Conservation (phyloP, 2,329 filamentous ascomycete genomes). For the Pseudogymnoascus sp. region DNA sequence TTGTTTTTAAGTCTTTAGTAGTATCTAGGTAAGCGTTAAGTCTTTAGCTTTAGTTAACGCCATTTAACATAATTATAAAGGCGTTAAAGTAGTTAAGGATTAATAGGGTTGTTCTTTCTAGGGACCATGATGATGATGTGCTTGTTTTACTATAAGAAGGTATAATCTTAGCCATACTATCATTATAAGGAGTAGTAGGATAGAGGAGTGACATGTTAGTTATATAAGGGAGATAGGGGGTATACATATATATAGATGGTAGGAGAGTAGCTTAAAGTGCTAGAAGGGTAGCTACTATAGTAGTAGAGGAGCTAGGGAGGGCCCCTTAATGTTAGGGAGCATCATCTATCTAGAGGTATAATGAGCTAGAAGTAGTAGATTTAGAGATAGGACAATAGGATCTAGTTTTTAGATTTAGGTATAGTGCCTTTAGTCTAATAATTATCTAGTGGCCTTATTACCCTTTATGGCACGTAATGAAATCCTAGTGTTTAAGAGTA, state of each 20-base stretch:
- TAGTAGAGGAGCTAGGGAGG: neutral
- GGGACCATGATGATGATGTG: neutral
- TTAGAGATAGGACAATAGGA: neutral
- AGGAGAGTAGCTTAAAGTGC: slow-evolving; percentile 3
- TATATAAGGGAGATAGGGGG: slow-evolving; percentile 2
- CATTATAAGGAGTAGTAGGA: neutral
- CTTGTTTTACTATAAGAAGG: neutral
- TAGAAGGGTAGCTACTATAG: neutral
- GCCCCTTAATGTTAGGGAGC: neutral
- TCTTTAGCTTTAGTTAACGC: slow-evolving; percentile 13
- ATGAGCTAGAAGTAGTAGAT: neutral
- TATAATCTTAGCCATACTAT: neutral
- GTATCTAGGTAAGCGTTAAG: slow-evolving; percentile 12
- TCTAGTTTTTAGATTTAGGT: neutral
- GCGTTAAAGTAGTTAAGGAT: slow-evolving; percentile 4
- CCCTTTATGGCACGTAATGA: neutral
- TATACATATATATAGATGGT: slow-evolving; percentile 6
- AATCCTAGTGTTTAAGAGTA: neutral
- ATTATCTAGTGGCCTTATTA: neutral
- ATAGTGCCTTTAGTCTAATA: neutral
- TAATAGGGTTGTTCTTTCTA: neutral
- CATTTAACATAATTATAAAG: slow-evolving; percentile 13
- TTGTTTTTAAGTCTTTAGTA: slow-evolving; percentile 12
- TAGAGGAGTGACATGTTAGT: neutral
- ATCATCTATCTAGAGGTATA: neutral